These are phyloP conservation scores for Phytopythium delawarense DNA, from an alignment of 352 stramenopile species.

Conservation along the genomic window DNA sequence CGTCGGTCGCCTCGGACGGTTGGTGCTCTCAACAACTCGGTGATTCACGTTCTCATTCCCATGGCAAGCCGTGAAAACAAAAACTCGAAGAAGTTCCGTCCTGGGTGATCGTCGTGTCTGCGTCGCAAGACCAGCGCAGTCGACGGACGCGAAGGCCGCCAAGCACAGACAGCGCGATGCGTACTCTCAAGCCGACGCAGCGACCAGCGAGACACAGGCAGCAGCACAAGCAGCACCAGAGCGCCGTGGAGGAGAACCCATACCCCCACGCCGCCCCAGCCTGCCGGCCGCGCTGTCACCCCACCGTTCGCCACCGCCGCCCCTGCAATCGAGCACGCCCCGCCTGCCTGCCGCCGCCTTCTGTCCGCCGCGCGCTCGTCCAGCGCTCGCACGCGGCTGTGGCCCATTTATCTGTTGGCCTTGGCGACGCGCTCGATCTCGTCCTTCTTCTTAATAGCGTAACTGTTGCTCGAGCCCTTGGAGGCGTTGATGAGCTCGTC, in stretches of 20 bases:
- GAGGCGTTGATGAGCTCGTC: slow-evolving; percentile 99
- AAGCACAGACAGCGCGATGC: neutral
- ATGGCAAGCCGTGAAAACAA: slow-evolving; percentile 24
- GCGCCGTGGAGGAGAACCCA: neutral
- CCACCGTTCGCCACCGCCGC: neutral
- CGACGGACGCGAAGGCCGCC: neutral
- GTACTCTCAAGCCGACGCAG: neutral
- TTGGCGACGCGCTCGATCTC: slow-evolving; percentile 99
- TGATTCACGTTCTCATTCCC: slow-evolving; percentile 68
- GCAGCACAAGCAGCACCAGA: neutral
- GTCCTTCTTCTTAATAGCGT: slow-evolving; percentile 99
- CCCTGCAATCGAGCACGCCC: neutral
- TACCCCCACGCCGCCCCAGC: neutral
- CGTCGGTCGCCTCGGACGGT: slow-evolving; percentile 1
- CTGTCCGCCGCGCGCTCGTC: slow-evolving; percentile 4
- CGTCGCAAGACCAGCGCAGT: slow-evolving; percentile 14
- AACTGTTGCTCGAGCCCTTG: slow-evolving; percentile 99
- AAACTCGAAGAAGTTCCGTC: slow-evolving; percentile 26
- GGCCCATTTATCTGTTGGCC: slow-evolving; percentile 98
- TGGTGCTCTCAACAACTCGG: slow-evolving; percentile 84
- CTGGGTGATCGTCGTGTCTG: slow-evolving; percentile 16
- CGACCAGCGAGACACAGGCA: neutral
- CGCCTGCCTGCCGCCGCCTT: neutral
- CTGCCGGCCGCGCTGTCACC: slow-evolving; percentile 3
- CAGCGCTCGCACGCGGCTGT: slow-evolving; percentile 5